phyloP scores from a whole-genome alignment of 2,329 filamentous ascomycete genomes.

The Aspergillus tamarii region DNA sequence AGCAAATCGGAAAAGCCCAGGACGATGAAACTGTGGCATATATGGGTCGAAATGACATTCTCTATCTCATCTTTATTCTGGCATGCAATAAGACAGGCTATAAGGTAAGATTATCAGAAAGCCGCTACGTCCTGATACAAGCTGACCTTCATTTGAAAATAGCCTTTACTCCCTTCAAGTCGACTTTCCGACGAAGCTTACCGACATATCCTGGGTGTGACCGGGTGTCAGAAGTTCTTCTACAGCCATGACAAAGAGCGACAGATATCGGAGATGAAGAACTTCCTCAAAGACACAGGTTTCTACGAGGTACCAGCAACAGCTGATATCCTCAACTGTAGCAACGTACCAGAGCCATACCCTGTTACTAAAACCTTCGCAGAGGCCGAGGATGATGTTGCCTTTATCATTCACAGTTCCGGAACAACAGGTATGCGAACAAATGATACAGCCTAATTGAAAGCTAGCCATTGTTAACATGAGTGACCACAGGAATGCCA shows the following conservation, averaged over 20 bases:
- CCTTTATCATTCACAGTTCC: background rate
- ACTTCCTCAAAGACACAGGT: slow-evolving; percentile 8
- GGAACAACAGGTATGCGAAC: background rate
- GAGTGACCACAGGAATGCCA: background rate
- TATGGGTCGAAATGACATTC: slow-evolving; percentile 27
- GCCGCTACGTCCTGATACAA: background rate
- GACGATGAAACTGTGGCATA: slow-evolving; percentile 23
- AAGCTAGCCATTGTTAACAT: background rate
- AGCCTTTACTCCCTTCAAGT: slow-evolving; percentile 24
- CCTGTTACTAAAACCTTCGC: slow-evolving; percentile 22
- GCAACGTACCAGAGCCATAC: background rate
- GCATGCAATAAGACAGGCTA: slow-evolving; percentile 27
- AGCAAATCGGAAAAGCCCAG: slow-evolving; percentile 18
- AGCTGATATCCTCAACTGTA: background rate
- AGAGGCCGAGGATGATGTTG: slow-evolving; percentile 26
- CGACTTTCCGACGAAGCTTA: slow-evolving; percentile 25
- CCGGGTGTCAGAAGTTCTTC: slow-evolving; percentile 23
- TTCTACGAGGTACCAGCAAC: slow-evolving; percentile 15
- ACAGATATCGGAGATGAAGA: slow-evolving; percentile 23
- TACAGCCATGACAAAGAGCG: slow-evolving; percentile 31
- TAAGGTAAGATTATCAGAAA: slow-evolving; percentile 6
- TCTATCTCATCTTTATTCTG: slow-evolving; percentile 23
- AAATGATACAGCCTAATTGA: background rate
- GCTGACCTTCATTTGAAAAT: background rate
- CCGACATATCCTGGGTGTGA: slow-evolving; percentile 20